Evolutionary conservation across 2,329 filamentous ascomycete genomes (phyloP), one percentile per base, ranked within the genome.

Genomic region (Colletotrichum sp.): DNA sequence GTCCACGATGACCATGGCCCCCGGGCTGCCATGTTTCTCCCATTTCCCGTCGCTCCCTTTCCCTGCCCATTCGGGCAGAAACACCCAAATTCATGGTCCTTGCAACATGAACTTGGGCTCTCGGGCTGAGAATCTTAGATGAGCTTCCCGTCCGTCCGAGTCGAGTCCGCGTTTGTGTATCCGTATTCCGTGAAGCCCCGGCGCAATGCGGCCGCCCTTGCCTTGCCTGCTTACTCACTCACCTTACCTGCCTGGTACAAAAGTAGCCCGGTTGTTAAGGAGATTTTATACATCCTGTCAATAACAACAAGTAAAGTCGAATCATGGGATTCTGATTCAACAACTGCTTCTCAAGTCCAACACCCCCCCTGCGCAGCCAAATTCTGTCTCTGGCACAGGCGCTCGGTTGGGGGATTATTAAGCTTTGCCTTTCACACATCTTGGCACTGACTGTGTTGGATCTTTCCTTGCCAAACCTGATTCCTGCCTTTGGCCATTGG

Each of bases 341-440:
- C 39, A n/a, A 4, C 39, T 49, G 39, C 39, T n/a, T 49, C 18
- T n/a, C 39, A 49, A n/a, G 18, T n/a, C 39, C 18, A n/a, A 7
- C 39, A 12, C 39, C 18, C 18, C 18, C 18, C 39, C 68, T 15
- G 57, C 36, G 34, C 57, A 24, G n/a, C 62, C 16, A 36, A 49
- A 32, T 9, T 34, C 66, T 10, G 26, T 60, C 34, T 60, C 62
- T 55, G 60, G 34, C 36, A 24, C 34, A 32, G 72, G 68, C 32
- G 32, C 64, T 73, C 57, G 57, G 55, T 32, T 59, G 15, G 32
- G 24, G 21, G 39, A 49, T 18, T 34, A 21, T 69, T 73, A 73
- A 65, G 64, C 73, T 76, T 73, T 69, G 9, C 70, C 44, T 68
- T 65, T n/a, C 63, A 34, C 44, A 73, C 69, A 26, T 24, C 70